Evolutionary conservation across 2,329 filamentous ascomycete genomes (phyloP), one percentile per base, ranked within the genome.

Genomic region (Sarocladium kiliense): DNA sequence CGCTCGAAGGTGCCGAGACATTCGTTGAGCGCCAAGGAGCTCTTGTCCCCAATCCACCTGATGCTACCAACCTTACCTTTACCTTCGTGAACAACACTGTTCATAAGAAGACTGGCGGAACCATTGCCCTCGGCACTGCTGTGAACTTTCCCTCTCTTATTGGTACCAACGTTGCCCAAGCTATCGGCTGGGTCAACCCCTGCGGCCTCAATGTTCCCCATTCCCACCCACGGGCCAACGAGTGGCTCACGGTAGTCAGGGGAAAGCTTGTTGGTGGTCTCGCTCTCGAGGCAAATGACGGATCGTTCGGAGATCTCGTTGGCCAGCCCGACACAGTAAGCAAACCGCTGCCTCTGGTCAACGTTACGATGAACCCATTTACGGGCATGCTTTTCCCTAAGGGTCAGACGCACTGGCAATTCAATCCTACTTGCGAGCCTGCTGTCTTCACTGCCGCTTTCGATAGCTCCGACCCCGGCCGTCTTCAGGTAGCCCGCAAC

Each of bases 171-270:
- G 66, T 73, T 16, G 68, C 66, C 50, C 71, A 72, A 62, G 71
- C 72, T 25, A 64, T 77, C 18, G 75, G 74, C 44, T 75, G 74
- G 64, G 63, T 77, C 56, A 70, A 70, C 42, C 68, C 64, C 45
- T 77, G 74, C 63, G 74, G 71, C 49, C 71, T 77, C 59, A 75
- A 75, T 63, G 74, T 70, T 6, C 73, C 71, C 4, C 74, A 76
- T 63, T 63, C 66, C 3, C 74, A 75, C 59, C 72, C 72, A 19
- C 71, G 74, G 37, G 67, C 67, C 36, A 67, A 67, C 45, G 72
- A 76, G 62, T 68, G 74, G 57, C 68, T 73, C 42, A 69, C 73
- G 57, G 67, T 75, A 55, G 66, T 71, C 18, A 57, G 67, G 41
- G 74, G 73, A 18, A 60, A 58, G 12, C 61, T 75, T 30, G 36